Base-by-base conservation (phyloP, 495 filamentous ascomycete genomes). In the Hypoxylon trugodes region DNA sequence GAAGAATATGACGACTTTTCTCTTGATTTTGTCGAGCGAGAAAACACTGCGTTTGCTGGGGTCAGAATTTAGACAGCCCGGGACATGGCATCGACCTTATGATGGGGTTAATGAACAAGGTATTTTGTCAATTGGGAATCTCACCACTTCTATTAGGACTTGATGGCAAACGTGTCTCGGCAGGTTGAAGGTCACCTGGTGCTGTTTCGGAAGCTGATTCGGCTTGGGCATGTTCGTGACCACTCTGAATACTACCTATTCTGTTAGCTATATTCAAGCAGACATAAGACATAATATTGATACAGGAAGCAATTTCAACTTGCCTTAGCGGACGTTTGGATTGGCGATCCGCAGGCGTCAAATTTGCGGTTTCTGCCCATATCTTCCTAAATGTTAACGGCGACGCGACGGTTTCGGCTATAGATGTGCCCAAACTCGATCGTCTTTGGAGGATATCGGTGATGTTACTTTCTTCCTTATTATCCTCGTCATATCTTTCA, bases 1-100 rank as follows among this genome's bases (percentile, higher is more conserved):
- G 61, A 65, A 22, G 61, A 56, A 42, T 53, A 66, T 4, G 56
- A 61, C 1, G 69, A 72, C 12, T 59, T 60, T 37, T 21, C 48
- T 4, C 32, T 42, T 24, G 53, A 63, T 12, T 54, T 49, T 13
- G 47, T 55, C 10, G 59, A 59, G 4, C 6, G 64, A 33, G 59
- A 55, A 2, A 51, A 35, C 2, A 53, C 57, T 66, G 22, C 15
- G n/a, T 1, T 33, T 6, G 25, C 10, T 46, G 12, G 21, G 16
- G 49, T 56, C 19, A 62, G 59, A 21, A 21, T 30, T 9, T 16
- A 4, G 10, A n/a, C n/a, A n/a, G n/a, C n/a, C n/a, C n/a, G n/a
- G n/a, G n/a, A n/a, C n/a, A n/a, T n/a, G n/a, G n/a, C n/a, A n/a
- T n/a, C n/a, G n/a, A n/a, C n/a, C n/a, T n/a, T n/a, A n/a, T n/a